Evolutionary conservation across 2,329 filamentous ascomycete species (phyloP).

Genomic region (Cladorrhinum sp.): DNA sequence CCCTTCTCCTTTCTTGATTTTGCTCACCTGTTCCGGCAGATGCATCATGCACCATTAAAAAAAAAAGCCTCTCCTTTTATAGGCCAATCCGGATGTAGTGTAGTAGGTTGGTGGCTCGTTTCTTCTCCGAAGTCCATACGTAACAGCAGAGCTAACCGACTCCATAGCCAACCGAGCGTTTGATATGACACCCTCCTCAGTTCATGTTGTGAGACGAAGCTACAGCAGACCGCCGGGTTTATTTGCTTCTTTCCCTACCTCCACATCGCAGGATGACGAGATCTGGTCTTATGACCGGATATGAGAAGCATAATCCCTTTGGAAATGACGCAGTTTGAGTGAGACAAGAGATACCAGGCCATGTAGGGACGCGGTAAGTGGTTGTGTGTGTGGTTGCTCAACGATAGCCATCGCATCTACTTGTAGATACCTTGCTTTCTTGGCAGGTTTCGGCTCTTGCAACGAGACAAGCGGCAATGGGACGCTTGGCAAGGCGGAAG

Average conservation of each 20-base stretch:
- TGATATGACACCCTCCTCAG: background rate
- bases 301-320: background rate
- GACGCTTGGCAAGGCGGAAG: slow-evolving; percentile 12
- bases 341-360: background rate
- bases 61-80: background rate
- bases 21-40: slow-evolving; percentile 12
- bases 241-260: background rate
- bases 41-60: slow-evolving; percentile 6
- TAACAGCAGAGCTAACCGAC: background rate
- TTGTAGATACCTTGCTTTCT: slow-evolving; percentile 6
- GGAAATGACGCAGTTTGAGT: background rate
- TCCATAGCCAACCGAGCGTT: background rate
- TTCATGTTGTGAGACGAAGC: background rate
- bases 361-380: background rate
- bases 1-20: slow-evolving; percentile 2
- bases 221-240: background rate
- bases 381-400: background rate
- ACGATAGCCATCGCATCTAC: background rate
- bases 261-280: background rate
- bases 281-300: background rate
- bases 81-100: background rate
- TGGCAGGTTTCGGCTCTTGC: slow-evolving; percentile 9
- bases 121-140: background rate
- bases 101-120: background rate
- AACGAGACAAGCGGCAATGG: slow-evolving; percentile 7